phyloP scores from a whole-genome alignment of 345 rosid genomes.

The Mangifera indica region DNA sequence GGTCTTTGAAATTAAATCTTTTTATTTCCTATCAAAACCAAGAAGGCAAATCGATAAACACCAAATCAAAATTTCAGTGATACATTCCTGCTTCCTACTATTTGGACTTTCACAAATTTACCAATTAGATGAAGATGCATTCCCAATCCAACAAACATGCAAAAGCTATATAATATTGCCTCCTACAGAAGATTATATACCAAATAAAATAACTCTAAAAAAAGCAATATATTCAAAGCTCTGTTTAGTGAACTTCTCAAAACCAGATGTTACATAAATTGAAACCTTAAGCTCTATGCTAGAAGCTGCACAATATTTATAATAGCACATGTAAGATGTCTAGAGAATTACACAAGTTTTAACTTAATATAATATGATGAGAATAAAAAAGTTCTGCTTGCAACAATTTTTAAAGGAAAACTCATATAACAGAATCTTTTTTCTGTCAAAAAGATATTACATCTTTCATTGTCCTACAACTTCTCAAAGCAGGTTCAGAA shows the following conservation, averaged over 20 bases:
- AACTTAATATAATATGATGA: background rate
- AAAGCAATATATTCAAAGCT: background rate
- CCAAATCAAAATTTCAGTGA: background rate
- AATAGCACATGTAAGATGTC: background rate
- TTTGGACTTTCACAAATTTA: background rate
- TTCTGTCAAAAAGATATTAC: background rate
- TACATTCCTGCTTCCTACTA: background rate
- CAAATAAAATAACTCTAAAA: background rate
- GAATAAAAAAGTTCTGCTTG: background rate
- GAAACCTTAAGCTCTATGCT: background rate
- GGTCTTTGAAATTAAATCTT: too few species aligned
- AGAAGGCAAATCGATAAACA: background rate
- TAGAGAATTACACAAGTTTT: background rate
- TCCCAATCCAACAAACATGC: background rate
- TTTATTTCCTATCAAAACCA: too few species aligned
- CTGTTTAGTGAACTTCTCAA: background rate
- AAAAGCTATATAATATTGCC: background rate
- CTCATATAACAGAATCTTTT: background rate
- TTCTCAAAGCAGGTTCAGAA: conserved; percentile 7
- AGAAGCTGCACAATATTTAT: background rate
- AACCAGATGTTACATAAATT: background rate
- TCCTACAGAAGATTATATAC: background rate
- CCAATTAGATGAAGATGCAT: background rate
- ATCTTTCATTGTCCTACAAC: background rate
- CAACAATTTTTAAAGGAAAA: too few species aligned